Evolutionary conservation across 1,139 yeast genomes (phyloP), one percentile per base, ranked within the genome.

Genomic region (Diutina sp.): DNA sequence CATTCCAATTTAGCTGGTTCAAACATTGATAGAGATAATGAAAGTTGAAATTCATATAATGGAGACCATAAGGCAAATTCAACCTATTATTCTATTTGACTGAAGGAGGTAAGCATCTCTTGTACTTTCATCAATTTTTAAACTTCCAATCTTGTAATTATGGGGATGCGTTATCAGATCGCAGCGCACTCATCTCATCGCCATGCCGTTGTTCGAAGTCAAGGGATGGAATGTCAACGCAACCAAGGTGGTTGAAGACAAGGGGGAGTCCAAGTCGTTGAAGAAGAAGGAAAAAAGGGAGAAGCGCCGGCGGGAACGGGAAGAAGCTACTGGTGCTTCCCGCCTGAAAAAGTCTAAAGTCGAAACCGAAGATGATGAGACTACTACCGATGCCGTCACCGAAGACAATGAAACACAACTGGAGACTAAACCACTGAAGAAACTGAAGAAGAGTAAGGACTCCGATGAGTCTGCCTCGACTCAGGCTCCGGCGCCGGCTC

Each of bases 141-240:
- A 21, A 3, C 4, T 21, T 21, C 25, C 25, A 21, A 21, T 21
- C 4, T 4, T 21, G 25, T 35, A 2, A 35, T 2, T 35, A 11
- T 35, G 41, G 41, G 14, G n/a, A 11, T 35, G 41, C 41, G 41
- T 35, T 35, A 35, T 35, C 41, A 35, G 41, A 35, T 35, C 29
- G 38, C 51, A 25, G 35, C 51, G 30, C 51, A 25, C 51, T 21
- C 50, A 46, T 46, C 50, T 47, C 51, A 47, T 47, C 51, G 28
- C 53, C 53, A 87, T 86, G 93, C 81, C 87, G 35, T 75, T 88
- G 62, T 89, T 89, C 66, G 79, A 85, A 67, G 90, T 87, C 18
- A 87, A 84, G 55, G 96, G 95, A 21, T 89, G 96, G 96, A 78
- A 85, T 60, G 69, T 89, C 59, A 82, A 85, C 61, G 71, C 75